Percentiles rank a stretch among this genome's conserved stretches.
Conservation (phyloP, 352 stramenopile species). For the Globisporangium rhizosaccharum region DNA sequence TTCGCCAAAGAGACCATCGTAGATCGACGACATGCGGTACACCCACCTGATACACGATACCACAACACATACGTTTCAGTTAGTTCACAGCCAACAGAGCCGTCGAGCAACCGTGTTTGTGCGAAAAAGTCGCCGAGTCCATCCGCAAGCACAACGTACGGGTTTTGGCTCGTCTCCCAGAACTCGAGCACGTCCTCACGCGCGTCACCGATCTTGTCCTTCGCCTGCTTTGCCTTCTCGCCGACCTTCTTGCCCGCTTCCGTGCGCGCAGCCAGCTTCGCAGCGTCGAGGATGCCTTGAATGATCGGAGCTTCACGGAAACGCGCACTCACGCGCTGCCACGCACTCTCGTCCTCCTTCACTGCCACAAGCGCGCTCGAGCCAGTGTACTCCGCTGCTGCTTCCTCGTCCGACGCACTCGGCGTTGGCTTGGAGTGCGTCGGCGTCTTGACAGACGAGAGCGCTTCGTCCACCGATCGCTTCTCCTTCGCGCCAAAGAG, state of each 20-base stretch:
- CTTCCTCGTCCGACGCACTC: conserved; percentile 24
- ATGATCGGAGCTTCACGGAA: conserved; percentile 95
- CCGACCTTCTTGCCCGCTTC: conserved; percentile 72
- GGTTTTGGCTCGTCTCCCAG: conserved; percentile 99
- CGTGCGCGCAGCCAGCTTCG: conserved; percentile 71
- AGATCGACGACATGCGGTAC: conserved; percentile 96
- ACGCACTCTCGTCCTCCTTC: conserved; percentile 92
- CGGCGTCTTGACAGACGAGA: conserved; percentile 60
- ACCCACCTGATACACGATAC: conserved; percentile 61
- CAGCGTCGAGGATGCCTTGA: conserved; percentile 79
- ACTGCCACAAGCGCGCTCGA: conserved; percentile 79
- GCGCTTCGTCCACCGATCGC: conserved; percentile 65
- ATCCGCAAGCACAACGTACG: conserved; percentile 40
- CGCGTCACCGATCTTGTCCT: conserved; percentile 77
- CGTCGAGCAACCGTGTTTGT: neutral
- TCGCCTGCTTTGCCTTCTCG: conserved; percentile 65
- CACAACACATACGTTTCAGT: neutral
- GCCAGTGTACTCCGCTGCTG: conserved; percentile 56
- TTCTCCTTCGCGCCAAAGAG: conserved; percentile 75
- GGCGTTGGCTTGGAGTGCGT: conserved; percentile 29
- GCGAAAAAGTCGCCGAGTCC: neutral
- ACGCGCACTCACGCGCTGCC: conserved; percentile 91
- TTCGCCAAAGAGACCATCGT: conserved; percentile 96
- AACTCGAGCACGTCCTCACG: conserved; percentile 89
- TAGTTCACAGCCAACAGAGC: neutral